These are phyloP conservation scores for Pseudotsuga menziesii DNA, from an alignment of 75 land plant genomes.

Conservation along the genomic window DNA sequence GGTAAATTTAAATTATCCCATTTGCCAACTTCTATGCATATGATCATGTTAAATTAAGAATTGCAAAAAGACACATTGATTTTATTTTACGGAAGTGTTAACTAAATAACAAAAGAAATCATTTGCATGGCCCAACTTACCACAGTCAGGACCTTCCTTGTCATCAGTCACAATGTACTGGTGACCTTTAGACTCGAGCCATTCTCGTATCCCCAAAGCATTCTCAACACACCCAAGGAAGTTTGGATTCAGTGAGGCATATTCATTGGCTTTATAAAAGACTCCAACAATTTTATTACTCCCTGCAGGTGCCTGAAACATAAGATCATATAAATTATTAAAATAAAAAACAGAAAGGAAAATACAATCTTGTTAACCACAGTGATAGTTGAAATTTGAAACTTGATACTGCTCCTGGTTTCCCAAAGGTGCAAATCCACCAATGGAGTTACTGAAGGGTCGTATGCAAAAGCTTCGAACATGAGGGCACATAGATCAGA, in stretches of 20 bases:
- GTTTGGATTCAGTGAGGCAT: constrained; percentile 69
- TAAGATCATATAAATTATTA: background rate
- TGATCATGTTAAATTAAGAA: too few relatives aligned
- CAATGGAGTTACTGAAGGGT: background rate
- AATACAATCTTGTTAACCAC: background rate
- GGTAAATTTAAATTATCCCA: too few relatives aligned
- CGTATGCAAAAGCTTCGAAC: background rate
- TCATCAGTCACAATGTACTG: constrained; percentile 89
- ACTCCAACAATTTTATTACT: constrained; percentile 89
- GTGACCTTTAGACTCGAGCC: constrained; percentile 87
- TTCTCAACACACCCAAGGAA: constrained; percentile 82
- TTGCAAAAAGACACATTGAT: too few relatives aligned
- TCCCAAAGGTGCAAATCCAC: too few relatives aligned
- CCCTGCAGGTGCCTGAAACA: constrained; percentile 52
- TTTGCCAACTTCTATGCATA: too few relatives aligned
- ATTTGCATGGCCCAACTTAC: constrained; percentile 29
- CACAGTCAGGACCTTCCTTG: constrained; percentile 91
- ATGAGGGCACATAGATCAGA: background rate
- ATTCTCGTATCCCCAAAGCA: constrained; percentile 71
- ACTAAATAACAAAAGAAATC: background rate
- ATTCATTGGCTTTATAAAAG: constrained; percentile 82
- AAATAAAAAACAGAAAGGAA: background rate
- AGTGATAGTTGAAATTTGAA: background rate
- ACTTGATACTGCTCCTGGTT: too few relatives aligned
- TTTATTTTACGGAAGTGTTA: too few relatives aligned